Conservation (phyloP, 495 filamentous ascomycete species). For the Penicillium cosmopolitanum region DNA sequence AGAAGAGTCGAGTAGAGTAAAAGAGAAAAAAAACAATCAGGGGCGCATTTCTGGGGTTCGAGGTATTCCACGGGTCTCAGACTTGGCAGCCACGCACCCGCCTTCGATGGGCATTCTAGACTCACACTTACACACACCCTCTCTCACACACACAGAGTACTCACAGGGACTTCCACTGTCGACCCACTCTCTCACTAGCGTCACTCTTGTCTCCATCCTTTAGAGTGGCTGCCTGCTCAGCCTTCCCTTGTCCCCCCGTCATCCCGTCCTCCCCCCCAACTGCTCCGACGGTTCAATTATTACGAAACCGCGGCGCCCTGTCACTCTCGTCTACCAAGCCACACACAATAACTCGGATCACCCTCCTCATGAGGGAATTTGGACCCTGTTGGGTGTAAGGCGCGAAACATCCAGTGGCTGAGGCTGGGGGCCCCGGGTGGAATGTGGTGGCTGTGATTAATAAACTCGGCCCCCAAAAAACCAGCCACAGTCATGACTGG, state of each 20-base stretch:
- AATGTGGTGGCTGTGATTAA: slow-evolving; percentile 7
- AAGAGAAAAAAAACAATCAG: slow-evolving; percentile 5
- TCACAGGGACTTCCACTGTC: neutral
- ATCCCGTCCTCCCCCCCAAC: neutral
- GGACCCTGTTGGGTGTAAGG: neutral
- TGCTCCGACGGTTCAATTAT: slow-evolving; percentile 2
- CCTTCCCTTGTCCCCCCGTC: neutral
- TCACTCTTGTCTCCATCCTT: neutral
- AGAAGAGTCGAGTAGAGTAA: neutral
- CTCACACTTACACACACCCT: neutral
- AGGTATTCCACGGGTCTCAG: neutral
- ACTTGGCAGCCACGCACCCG: neutral
- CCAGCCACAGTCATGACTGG: neutral
- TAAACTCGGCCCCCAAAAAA: neutral
- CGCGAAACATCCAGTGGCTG: slow-evolving; percentile 13
- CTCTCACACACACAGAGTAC: neutral
- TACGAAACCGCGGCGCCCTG: slow-evolving; percentile 17
- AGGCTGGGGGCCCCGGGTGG: slow-evolving; percentile 4
- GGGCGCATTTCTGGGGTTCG: slow-evolving; percentile 3
- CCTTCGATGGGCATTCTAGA: slow-evolving; percentile 6
- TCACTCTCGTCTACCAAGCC: neutral
- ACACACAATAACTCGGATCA: neutral
- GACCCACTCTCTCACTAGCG: neutral
- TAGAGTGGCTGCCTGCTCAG: slow-evolving; percentile 9
- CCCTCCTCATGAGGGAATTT: neutral